Base-by-base conservation (phyloP, 176 grass and related monocot species). In the Phyllostachys edulis region DNA sequence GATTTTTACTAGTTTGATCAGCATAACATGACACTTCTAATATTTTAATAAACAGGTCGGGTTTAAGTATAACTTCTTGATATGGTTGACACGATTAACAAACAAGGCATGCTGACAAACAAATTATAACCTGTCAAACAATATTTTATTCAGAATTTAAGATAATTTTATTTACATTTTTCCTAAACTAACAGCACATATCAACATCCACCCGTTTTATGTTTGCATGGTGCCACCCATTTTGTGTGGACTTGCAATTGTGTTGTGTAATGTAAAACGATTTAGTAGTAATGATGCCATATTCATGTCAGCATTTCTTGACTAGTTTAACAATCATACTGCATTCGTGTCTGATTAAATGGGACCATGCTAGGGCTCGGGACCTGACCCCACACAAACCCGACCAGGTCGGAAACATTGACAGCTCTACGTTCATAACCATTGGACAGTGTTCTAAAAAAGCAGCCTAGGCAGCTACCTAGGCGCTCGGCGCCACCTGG, bases 291-390 rank as follows among this genome's bases (percentile, higher is more conserved):
- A 76, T 20, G 24, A 2, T 12, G 42, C 1, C 17, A 45, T 38
- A 67, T 74, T 83, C 32, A 71, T 47, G 51, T 34, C 41, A 88
- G 39, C 29, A 54, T 49, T 77, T 69, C 6, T 50, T 77, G 41
- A 50, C 5, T 13, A 9, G 21, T 69, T 52, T 14, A 47, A 71
- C 56, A 61, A 55, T 26, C 26, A 42, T 73, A 18, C 16, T 66
- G 36, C 80, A 29, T 16, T 32, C 27, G 1, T 34, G 45, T 17
- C 24, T 34, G 15, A 34, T 73, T 63, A 49, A 49, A 23, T 36
- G 55, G 7, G 15, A 5, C 16, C 37, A 4, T 39, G 4, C 3
- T 26, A 32, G 24, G 24, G 26, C 45, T 49, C 41, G 16, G 26
- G 13, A 70, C 27, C 27, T 70, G 40, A 71, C 3, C 37, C 37